A percentile compares a stretch with the other conserved stretches of the same genome.
phyloP scores from a whole-genome alignment of 345 rosid species.

The Melaleuca quinquenervia region DNA sequence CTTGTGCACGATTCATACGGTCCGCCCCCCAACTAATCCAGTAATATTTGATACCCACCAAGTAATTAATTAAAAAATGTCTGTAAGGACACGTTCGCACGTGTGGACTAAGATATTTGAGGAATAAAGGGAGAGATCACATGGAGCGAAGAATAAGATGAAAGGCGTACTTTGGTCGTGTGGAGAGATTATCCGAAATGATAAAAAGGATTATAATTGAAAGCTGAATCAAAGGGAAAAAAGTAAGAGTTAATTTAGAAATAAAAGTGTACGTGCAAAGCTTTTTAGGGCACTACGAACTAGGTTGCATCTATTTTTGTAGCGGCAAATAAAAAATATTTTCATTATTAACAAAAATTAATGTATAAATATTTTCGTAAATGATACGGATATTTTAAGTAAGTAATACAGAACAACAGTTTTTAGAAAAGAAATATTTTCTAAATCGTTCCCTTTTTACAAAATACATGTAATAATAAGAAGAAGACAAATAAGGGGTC shows the following conservation, averaged over 20 bases:
- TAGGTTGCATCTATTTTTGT: too few relatives aligned
- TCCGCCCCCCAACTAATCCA: background rate
- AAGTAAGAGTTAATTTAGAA: background rate
- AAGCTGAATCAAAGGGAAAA: background rate
- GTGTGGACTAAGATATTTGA: background rate
- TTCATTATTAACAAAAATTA: too few relatives aligned
- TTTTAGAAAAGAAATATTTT: too few relatives aligned
- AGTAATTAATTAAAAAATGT: background rate
- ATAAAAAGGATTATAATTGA: background rate
- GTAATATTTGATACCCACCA: background rate
- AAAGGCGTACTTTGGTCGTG: background rate
- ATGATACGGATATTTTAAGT: too few relatives aligned
- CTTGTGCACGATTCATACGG: background rate
- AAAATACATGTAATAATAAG: rapidly evolving
- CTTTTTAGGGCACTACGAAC: rapidly evolving
- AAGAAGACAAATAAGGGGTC: background rate
- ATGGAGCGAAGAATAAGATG: background rate
- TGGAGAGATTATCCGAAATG: background rate
- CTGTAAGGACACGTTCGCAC: background rate
- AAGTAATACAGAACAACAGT: too few relatives aligned
- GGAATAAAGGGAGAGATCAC: background rate
- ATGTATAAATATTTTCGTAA: too few relatives aligned
- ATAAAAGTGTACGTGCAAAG: background rate
- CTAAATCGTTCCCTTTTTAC: too few relatives aligned
- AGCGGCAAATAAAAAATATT: too few relatives aligned